Evolutionary conservation across 345 rosid genomes (phyloP).

Genomic region (Hevea brasiliensis): DNA sequence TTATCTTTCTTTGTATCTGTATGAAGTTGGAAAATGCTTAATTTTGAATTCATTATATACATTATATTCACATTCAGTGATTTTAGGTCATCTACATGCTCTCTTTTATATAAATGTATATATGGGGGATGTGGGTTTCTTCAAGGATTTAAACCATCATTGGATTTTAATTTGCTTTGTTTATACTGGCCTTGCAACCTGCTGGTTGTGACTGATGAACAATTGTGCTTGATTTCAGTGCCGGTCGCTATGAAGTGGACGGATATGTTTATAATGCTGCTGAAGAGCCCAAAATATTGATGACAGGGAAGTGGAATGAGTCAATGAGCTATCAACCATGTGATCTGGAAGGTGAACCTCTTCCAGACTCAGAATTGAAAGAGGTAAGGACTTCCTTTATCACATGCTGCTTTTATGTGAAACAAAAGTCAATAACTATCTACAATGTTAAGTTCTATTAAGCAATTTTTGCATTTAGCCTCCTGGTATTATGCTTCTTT

Average conservation of each 20-base stretch:
- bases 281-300: slow-evolving; percentile 82
- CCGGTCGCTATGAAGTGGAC: slow-evolving; percentile 88
- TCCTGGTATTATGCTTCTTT: not conserved
- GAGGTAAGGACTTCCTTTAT: slow-evolving; percentile 43
- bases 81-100: too few relatives aligned
- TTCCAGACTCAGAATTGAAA: slow-evolving; percentile 64
- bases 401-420: not conserved
- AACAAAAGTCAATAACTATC: not conserved
- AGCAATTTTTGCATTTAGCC: not conserved
- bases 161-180: not conserved
- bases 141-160: not conserved
- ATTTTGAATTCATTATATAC: not conserved
- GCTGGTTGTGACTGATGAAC: not conserved
- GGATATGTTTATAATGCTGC: slow-evolving; percentile 74
- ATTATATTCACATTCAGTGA: not conserved
- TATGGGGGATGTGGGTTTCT: not conserved
- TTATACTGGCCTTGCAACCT: not conserved
- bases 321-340: slow-evolving; percentile 76
- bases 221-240: slow-evolving; percentile 35
- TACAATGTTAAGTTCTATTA: not conserved
- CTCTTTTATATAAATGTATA: too few relatives aligned
- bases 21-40: too few relatives aligned
- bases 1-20: too few relatives aligned
- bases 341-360: slow-evolving; percentile 79
- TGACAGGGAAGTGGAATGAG: slow-evolving; percentile 86